A percentile compares a stretch with the other conserved stretches of the same genome.
Evolutionary conservation across 129 eudicot genomes (phyloP).

Genomic region (Artemisia argyi): DNA sequence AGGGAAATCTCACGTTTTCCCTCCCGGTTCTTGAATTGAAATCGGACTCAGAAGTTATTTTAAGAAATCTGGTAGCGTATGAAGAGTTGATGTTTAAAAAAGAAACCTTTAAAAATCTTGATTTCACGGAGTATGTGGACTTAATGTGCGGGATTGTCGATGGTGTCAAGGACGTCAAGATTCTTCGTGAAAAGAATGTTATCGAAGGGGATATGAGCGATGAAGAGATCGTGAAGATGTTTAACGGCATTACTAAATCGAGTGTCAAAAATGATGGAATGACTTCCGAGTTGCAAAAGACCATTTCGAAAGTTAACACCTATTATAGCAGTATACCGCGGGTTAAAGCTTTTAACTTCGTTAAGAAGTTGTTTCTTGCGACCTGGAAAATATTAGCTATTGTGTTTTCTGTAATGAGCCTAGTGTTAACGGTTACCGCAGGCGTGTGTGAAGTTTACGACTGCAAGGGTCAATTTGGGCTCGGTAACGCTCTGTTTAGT

Average conservation of each 20-base stretch:
- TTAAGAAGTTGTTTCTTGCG: conserved; percentile 22
- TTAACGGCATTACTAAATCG: conserved; percentile 33
- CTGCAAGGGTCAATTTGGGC: conserved; percentile 5
- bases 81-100: conserved; percentile 28
- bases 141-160: conserved; percentile 39
- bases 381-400: conserved; percentile 18
- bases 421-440: conserved; percentile 10
- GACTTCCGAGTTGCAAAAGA: conserved; percentile 21
- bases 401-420: conserved; percentile 5
- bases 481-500: background rate
- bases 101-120: conserved; percentile 12
- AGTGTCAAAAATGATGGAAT: background rate
- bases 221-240: conserved; percentile 20
- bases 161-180: conserved; percentile 23
- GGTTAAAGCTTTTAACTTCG: conserved; percentile 10
- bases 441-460: conserved; percentile 29
- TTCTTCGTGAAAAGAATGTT: conserved; percentile 22
- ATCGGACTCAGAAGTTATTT: conserved; percentile 20
- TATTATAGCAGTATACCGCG: conserved; percentile 23
- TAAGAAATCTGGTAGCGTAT: conserved; percentile 34
- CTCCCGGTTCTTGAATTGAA: conserved; percentile 33
- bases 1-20: conserved; percentile 7
- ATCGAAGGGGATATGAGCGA: conserved; percentile 28
- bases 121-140: conserved; percentile 37
- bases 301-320: conserved; percentile 11